Evolutionary conservation across 2,329 filamentous ascomycete species (phyloP), one percentile per base, ranked within the genome.

Genomic region (Phialemonium atrogriseum): DNA sequence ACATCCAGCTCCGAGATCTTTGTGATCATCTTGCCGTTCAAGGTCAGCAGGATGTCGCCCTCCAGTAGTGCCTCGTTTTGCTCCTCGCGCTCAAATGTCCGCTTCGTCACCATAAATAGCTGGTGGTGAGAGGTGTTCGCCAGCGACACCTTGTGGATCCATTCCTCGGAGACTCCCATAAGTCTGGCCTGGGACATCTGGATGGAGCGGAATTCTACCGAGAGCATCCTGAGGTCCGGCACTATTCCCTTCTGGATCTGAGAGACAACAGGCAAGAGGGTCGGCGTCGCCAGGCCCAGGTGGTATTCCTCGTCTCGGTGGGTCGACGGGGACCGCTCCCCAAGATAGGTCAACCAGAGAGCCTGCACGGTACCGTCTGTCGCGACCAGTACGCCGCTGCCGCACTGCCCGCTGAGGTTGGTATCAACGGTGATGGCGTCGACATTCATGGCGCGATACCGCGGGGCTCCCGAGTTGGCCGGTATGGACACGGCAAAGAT

Each of bases 341-440:
- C 91, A 1, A 98, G 77, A 54, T 98, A 98, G 6, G 88, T 95
- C 33, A 98, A 68, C 93, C 93, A 98, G 18, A 98, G 65, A 2
- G 91, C 91, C 54, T 95, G 87, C 1, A 98, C 88, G 5, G 84
- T 87, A 14, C 91, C 91, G 45, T 95, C 85, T 42, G 89, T 80
- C 4, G 84, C 77, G 10, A 95, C 78, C 22, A 98, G 71, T 1
- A 96, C 93, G 51, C 93, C 93, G 40, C 86, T 94, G 34, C 88
- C 89, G 51, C 91, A 96, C 49, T 94, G 87, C 2, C 81, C 80
- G 38, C 86, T 89, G 5, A 98, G 70, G 40, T 80, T 88, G 4
- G 89, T 96, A 52, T 98, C 91, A 17, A 98, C 87, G 0, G 89
- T 96, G 49, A 98, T 94, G 28, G 91, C 91, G 53, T 96, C 91